Evolutionary conservation across 371 early-diverging fungal species (phyloP).

Genomic region (Syncephalastrum contaminatum): DNA sequence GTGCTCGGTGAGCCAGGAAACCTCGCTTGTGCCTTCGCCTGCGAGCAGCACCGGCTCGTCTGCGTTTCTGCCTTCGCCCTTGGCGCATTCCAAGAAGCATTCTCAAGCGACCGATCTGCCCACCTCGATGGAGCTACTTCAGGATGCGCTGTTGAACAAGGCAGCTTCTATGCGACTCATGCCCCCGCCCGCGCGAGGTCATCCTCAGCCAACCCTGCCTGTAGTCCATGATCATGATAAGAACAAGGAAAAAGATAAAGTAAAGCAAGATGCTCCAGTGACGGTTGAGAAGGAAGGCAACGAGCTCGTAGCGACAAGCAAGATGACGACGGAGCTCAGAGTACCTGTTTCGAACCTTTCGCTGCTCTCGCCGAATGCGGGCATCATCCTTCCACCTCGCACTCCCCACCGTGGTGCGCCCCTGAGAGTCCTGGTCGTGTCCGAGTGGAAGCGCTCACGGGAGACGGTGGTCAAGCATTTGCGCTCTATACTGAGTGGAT

Average conservation of each 20-base stretch:
- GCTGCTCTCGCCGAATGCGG: constrained; percentile 17
- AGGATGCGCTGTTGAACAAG: constrained; percentile 38
- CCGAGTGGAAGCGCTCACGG: constrained; percentile 39
- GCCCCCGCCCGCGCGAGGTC: constrained; percentile 34
- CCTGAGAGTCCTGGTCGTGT: constrained; percentile 39
- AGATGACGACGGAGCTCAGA: not conserved
- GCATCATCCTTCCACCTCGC: constrained; percentile 33
- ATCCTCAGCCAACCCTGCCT: not conserved
- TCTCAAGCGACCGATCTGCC: constrained; percentile 24
- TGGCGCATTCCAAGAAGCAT: constrained; percentile 28
- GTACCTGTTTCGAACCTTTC: not conserved
- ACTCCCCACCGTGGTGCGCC: constrained; percentile 32
- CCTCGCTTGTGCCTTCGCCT: constrained; percentile 1
- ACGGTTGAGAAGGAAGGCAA: not conserved
- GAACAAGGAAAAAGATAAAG: not conserved
- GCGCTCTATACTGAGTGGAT: constrained; percentile 27
- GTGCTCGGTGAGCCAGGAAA: constrained; percentile 15
- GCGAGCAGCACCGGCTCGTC: constrained; percentile 1
- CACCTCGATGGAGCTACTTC: constrained; percentile 20
- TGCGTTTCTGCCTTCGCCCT: constrained; percentile 21
- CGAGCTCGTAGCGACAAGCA: not conserved
- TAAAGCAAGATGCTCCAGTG: not conserved
- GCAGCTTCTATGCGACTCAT: constrained; percentile 41
- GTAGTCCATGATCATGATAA: not conserved
- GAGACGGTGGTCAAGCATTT: constrained; percentile 42